phyloP scores from a whole-genome alignment of 257 asterid species.

The Solanum habrochaites region DNA sequence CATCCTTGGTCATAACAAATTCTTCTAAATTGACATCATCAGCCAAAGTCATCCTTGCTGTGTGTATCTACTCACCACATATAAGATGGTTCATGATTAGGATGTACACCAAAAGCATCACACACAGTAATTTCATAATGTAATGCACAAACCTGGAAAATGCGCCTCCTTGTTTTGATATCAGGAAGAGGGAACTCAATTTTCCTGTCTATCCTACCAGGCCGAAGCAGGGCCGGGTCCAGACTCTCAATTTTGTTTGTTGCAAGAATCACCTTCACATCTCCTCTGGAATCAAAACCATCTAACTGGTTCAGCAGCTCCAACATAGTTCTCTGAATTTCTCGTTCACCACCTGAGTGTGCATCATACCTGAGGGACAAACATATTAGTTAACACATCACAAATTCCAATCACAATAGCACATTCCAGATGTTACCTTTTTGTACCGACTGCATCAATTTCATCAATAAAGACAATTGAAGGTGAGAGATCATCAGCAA shows the following conservation, averaged over 20 bases:
- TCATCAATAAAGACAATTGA: conserved; percentile 95
- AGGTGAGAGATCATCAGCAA: conserved; percentile 98
- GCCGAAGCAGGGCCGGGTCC: conserved; percentile 88
- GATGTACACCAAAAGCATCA: not conserved
- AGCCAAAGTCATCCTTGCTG: conserved; percentile 82
- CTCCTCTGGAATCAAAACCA: conserved; percentile 94
- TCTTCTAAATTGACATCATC: conserved; percentile 94
- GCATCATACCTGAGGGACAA: conserved; percentile 62
- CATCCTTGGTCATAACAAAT: conserved; percentile 92
- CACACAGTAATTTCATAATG: not conserved
- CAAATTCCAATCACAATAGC: not conserved
- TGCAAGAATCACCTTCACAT: conserved; percentile 89
- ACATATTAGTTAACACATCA: not conserved
- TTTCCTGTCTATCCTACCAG: conserved; percentile 88
- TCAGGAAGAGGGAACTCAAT: conserved; percentile 92
- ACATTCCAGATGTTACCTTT: conserved; percentile 33
- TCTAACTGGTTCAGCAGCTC: conserved; percentile 83
- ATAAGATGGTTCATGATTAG: not conserved
- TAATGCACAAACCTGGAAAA: conserved; percentile 53
- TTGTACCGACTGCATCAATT: conserved; percentile 93
- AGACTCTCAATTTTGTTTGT: conserved; percentile 85
- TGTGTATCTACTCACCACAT: conserved; percentile 61
- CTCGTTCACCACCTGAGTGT: conserved; percentile 97
- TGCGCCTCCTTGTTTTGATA: conserved; percentile 79
- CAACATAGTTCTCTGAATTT: conserved; percentile 94